phyloP scores from a whole-genome alignment of 140 eudicot species.

The Anethum foeniculum region DNA sequence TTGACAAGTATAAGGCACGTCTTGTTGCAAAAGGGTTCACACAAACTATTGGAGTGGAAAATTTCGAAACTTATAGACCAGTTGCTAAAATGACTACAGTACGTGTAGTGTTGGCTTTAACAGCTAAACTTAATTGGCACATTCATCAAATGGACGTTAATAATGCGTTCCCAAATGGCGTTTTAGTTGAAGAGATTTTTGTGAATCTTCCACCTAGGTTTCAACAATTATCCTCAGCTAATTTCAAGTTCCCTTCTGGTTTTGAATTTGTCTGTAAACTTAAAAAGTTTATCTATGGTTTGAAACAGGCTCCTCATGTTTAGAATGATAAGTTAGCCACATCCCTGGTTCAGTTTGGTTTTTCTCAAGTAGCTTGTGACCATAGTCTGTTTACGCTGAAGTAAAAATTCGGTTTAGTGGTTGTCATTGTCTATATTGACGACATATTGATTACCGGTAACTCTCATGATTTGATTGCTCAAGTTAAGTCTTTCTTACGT shows the following conservation, averaged over 20 bases:
- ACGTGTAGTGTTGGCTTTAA: too few relatives aligned
- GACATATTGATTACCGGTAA: not conserved
- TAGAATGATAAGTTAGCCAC: not conserved
- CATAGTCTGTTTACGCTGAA: not conserved
- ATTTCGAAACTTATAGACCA: too few relatives aligned
- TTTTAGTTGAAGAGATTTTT: not conserved
- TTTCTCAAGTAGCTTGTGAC: not conserved
- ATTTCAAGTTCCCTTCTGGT: not conserved
- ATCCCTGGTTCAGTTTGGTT: not conserved
- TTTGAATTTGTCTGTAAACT: not conserved
- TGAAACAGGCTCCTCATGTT: not conserved
- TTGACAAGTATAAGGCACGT: too few relatives aligned
- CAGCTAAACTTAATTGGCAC: too few relatives aligned
- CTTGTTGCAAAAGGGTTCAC: too few relatives aligned
- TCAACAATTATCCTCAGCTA: not conserved
- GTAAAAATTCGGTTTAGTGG: rapidly evolving
- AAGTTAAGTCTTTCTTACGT: too few relatives aligned
- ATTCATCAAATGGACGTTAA: too few relatives aligned
- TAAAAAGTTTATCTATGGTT: not conserved
- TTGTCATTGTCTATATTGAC: not conserved
- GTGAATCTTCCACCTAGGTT: not conserved
- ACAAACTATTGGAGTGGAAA: too few relatives aligned
- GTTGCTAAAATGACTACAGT: too few relatives aligned
- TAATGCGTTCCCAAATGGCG: not conserved
- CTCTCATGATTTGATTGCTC: not conserved